These are phyloP conservation scores for Gossypium raimondii DNA, from an alignment of 345 rosid species.

Conservation along the genomic window DNA sequence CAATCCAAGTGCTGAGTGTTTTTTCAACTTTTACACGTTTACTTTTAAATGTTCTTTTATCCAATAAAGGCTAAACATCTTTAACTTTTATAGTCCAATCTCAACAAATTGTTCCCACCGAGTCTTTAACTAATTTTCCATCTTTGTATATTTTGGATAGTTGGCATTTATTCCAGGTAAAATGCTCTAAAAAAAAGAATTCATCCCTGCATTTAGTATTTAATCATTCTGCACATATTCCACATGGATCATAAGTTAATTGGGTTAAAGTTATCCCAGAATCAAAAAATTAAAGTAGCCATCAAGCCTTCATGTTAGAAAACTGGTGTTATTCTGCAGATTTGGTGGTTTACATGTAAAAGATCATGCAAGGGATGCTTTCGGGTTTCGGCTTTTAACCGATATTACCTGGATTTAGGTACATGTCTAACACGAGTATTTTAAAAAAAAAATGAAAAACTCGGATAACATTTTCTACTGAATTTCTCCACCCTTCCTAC, in stretches of 20 bases:
- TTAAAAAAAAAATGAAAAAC: neutral
- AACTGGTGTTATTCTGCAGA: neutral
- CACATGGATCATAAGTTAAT: neutral
- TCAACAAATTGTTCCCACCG: neutral
- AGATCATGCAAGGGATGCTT: constrained; percentile 6
- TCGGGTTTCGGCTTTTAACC: too few relatives aligned
- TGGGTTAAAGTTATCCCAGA: too few relatives aligned
- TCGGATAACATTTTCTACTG: neutral
- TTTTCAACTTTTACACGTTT: neutral
- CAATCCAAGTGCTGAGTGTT: neutral
- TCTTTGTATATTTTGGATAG: neutral
- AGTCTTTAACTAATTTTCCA: neutral
- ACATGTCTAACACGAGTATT: neutral
- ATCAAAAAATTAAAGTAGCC: neutral
- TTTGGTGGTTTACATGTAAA: constrained; percentile 1
- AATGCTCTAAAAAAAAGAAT: neutral
- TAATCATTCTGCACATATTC: neutral
- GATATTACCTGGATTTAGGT: neutral
- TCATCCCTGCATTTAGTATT: neutral
- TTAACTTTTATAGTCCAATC: neutral
- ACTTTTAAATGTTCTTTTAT: neutral
- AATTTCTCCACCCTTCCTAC: neutral
- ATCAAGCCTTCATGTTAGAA: neutral
- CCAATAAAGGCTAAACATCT: neutral
- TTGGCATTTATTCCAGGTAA: neutral